These are phyloP conservation scores for Pseudonitzschia pungens DNA, from an alignment of 108 stramenopile species.

Conservation along the genomic window DNA sequence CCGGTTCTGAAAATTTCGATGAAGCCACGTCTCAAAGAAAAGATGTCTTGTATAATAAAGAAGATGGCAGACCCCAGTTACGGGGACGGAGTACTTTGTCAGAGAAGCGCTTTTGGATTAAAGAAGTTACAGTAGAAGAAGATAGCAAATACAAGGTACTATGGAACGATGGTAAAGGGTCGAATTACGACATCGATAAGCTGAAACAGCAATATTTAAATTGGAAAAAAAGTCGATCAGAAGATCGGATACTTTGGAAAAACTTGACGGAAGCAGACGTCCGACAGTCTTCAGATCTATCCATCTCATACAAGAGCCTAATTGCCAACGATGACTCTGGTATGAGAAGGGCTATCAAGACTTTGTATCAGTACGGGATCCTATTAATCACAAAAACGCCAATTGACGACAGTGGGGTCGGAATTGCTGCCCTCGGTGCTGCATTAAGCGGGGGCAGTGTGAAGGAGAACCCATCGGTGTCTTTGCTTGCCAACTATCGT, in stretches of 20 bases:
- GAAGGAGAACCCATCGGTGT: slow-evolving; percentile 33
- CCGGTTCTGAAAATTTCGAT: slow-evolving; percentile 57
- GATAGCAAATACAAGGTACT: slow-evolving; percentile 25
- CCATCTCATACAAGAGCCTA: slow-evolving; percentile 54
- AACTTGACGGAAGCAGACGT: slow-evolving; percentile 56
- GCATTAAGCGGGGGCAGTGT: slow-evolving; percentile 47
- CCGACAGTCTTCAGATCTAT: slow-evolving; percentile 43
- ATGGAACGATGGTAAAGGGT: slow-evolving; percentile 46
- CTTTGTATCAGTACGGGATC: slow-evolving; percentile 71
- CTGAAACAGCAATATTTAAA: slow-evolving; percentile 34
- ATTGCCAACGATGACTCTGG: slow-evolving; percentile 34
- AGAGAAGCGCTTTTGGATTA: slow-evolving; percentile 12
- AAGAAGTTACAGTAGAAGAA: neutral
- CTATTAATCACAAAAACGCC: slow-evolving; percentile 69
- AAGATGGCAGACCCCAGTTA: slow-evolving; percentile 51
- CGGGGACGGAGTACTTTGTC: neutral
- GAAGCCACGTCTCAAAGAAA: slow-evolving; percentile 60
- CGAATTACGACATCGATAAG: slow-evolving; percentile 38
- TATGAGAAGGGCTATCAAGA: slow-evolving; percentile 44
- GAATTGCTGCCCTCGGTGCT: slow-evolving; percentile 52
- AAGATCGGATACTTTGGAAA: slow-evolving; percentile 57
- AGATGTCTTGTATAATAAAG: slow-evolving; percentile 55
- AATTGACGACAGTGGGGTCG: slow-evolving; percentile 38
- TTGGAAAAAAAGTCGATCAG: slow-evolving; percentile 18
- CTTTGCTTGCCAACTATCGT: slow-evolving; percentile 32